Conservation (phyloP, 805 yeast genomes). For the Blastobotrys terrestris region DNA sequence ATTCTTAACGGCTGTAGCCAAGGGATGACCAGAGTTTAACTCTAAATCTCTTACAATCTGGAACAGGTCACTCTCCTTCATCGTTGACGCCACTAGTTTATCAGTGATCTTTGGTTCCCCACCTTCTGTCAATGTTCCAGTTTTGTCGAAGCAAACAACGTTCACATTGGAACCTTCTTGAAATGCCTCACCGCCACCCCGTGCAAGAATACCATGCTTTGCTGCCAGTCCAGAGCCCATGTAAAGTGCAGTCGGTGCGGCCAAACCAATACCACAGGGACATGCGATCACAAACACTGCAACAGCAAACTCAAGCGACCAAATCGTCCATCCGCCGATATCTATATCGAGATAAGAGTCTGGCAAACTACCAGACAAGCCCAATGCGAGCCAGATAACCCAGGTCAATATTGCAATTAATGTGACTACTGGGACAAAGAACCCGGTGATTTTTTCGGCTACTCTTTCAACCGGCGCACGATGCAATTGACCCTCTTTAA, state of each 20-base stretch:
- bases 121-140: constrained; percentile 66
- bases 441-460: constrained; percentile 63
- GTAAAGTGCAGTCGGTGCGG: constrained; percentile 78
- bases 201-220: constrained; percentile 63
- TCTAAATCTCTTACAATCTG: constrained; percentile 58
- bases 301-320: constrained; percentile 73
- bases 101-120: constrained; percentile 57
- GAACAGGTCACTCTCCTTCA: constrained; percentile 24
- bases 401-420: constrained; percentile 56
- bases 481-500: constrained; percentile 64
- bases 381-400: constrained; percentile 61
- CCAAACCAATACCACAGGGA: constrained; percentile 80
- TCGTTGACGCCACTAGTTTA: constrained; percentile 9
- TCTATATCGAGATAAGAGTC: constrained; percentile 51
- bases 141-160: constrained; percentile 69
- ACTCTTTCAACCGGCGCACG: constrained; percentile 68
- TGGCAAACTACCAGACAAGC: constrained; percentile 50
- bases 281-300: constrained; percentile 80
- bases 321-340: constrained; percentile 67
- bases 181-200: constrained; percentile 79
- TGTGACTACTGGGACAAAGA: constrained; percentile 66
- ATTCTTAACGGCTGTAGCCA: constrained; percentile 50
- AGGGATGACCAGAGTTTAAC: constrained; percentile 59
- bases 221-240: constrained; percentile 80
- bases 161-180: constrained; percentile 65